Conservation (phyloP, 2,329 filamentous ascomycete species). For the Intubia oerlemansii region DNA sequence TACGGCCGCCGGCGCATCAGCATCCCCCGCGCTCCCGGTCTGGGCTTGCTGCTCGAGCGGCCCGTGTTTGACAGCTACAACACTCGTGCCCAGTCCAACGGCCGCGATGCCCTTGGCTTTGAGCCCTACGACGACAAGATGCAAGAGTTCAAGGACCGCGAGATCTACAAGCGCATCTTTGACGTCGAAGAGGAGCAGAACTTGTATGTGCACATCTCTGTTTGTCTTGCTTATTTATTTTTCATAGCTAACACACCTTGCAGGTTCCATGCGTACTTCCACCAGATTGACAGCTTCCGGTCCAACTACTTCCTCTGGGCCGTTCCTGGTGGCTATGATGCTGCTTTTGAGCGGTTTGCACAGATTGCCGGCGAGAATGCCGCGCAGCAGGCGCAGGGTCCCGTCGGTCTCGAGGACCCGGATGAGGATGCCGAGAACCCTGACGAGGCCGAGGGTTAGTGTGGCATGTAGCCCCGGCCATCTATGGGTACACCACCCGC, state of each 20-base stretch:
- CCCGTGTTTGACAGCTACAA: slow-evolving; percentile 90
- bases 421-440: slow-evolving; percentile 25
- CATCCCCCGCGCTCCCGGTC: slow-evolving; percentile 81
- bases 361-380: not conserved
- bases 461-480: no score
- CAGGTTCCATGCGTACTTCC: slow-evolving; percentile 59
- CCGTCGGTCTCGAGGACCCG: slow-evolving; percentile 19
- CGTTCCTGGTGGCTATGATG: slow-evolving; percentile 45
- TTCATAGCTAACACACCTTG: not conserved
- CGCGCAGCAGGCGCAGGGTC: not conserved
- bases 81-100: slow-evolving; percentile 37
- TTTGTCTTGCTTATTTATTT: no score
- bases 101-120: slow-evolving; percentile 1
- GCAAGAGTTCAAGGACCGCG: slow-evolving; percentile 68
- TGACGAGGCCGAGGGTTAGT: no score
- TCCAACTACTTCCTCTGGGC: slow-evolving; percentile 55
- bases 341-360: slow-evolving; percentile 27
- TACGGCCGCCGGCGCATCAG: slow-evolving; percentile 55
- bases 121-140: slow-evolving; percentile 41
- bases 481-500: no score
- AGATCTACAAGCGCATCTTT: slow-evolving; percentile 88
- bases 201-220: slow-evolving; percentile 51
- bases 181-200: slow-evolving; percentile 73
- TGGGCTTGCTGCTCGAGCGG: slow-evolving; percentile 73
- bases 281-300: slow-evolving; percentile 56